Percentiles rank a stretch among this genome's conserved stretches.
phyloP scores from a whole-genome alignment of 371 early-diverging fungal species.

The Rhizopus arrhizus region DNA sequence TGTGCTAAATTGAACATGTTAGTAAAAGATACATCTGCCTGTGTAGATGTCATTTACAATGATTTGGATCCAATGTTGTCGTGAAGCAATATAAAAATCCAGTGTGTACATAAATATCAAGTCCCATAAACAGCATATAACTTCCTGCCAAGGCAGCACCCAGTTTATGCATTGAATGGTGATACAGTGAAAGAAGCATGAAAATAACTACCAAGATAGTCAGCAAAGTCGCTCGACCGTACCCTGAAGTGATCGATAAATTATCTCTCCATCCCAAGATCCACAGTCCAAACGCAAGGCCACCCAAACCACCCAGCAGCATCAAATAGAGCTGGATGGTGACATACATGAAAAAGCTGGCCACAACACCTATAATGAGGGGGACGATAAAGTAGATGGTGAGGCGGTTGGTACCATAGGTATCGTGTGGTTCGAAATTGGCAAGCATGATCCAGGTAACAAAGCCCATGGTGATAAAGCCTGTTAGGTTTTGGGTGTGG shows the following conservation, averaged over 20 bases:
- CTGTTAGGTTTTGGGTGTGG: constrained; percentile 54
- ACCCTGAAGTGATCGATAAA: constrained; percentile 54
- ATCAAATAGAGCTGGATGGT: constrained; percentile 39
- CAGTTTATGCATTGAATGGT: constrained; percentile 61
- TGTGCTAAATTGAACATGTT: constrained; percentile 10
- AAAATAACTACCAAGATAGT: constrained; percentile 55
- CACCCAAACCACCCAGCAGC: constrained; percentile 64
- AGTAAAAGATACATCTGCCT: neutral
- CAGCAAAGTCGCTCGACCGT: constrained; percentile 70
- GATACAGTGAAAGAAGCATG: constrained; percentile 55
- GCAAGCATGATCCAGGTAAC: constrained; percentile 60
- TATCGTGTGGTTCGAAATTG: constrained; percentile 51
- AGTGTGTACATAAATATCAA: constrained; percentile 76
- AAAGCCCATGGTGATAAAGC: constrained; percentile 32
- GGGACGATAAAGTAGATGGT: constrained; percentile 60
- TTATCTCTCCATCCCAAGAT: constrained; percentile 62
- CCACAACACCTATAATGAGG: constrained; percentile 34
- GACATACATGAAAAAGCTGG: constrained; percentile 34
- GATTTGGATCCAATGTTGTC: constrained; percentile 30
- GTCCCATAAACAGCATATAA: constrained; percentile 69
- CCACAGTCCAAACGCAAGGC: constrained; percentile 62
- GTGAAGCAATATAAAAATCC: constrained; percentile 61
- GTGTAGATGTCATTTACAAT: constrained; percentile 21
- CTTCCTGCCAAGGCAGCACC: constrained; percentile 71
- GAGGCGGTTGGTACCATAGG: constrained; percentile 33